Percentiles rank a stretch among this genome's conserved stretches.
phyloP scores from a whole-genome alignment of 352 stramenopile species.

The Phytophthora sp. region DNA sequence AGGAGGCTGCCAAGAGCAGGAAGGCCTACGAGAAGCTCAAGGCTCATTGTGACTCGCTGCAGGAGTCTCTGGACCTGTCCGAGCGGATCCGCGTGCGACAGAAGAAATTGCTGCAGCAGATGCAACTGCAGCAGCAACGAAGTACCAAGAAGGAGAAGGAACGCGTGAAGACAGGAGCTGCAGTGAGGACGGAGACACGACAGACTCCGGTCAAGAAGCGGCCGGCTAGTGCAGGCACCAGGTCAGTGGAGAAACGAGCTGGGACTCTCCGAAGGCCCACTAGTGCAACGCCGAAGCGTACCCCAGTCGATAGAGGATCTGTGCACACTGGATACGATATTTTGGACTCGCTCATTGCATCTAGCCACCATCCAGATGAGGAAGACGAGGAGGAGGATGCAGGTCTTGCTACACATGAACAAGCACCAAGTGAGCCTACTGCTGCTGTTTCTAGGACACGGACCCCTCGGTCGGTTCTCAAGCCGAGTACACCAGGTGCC shows the following conservation, averaged over 20 bases:
- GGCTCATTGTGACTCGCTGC: conserved; percentile 71
- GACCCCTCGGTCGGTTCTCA: conserved; percentile 11
- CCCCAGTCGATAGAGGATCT: not conserved
- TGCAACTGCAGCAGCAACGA: conserved; percentile 45
- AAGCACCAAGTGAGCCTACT: conserved; percentile 31
- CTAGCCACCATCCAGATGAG: conserved; percentile 18
- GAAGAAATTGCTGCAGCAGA: conserved; percentile 79
- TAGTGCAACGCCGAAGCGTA: conserved; percentile 5
- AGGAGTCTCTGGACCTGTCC: conserved; percentile 81
- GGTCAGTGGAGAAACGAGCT: conserved; percentile 2
- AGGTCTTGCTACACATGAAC: conserved; percentile 21
- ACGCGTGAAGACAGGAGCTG: not conserved
- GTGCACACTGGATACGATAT: conserved; percentile 37
- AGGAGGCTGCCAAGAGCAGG: conserved; percentile 54
- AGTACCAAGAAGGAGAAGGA: not conserved
- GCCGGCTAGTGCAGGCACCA: conserved; percentile 6
- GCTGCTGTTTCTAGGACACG: conserved; percentile 13
- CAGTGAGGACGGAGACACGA: not conserved
- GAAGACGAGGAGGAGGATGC: conserved; percentile 14
- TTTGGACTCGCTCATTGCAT: conserved; percentile 45
- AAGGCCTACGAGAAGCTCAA: conserved; percentile 77
- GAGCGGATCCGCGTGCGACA: conserved; percentile 79
- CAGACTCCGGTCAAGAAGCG: conserved; percentile 16
- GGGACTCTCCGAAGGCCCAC: not conserved
- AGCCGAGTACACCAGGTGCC: conserved; percentile 3